Conservation (phyloP, 2,329 filamentous ascomycete species). For the Phaeomoniella chlamydospora region DNA sequence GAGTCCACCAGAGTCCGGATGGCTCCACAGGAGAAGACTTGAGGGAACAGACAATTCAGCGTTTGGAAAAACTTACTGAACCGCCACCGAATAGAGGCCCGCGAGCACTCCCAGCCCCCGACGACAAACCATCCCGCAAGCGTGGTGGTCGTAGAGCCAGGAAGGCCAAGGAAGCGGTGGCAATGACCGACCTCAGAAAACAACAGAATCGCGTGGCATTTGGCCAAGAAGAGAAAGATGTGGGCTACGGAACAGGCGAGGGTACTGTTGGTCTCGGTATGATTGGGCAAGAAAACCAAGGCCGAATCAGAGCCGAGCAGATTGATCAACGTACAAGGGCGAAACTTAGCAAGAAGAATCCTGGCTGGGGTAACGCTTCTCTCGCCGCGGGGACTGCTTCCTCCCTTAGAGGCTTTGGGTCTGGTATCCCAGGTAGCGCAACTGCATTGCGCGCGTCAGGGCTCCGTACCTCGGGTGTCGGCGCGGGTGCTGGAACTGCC, state of each 20-base stretch:
- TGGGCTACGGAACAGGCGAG: conserved; percentile 78
- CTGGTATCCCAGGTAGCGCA: conserved; percentile 37
- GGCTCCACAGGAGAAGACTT: conserved; percentile 73
- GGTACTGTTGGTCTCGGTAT: conserved; percentile 81
- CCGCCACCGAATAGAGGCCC: conserved; percentile 79
- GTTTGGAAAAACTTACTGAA: conserved; percentile 84
- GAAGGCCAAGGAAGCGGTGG: conserved; percentile 91
- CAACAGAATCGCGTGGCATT: conserved; percentile 94
- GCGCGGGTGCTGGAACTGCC: conserved; percentile 54
- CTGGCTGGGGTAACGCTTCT: conserved; percentile 70
- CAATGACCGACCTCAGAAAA: conserved; percentile 93
- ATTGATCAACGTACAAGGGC: conserved; percentile 88
- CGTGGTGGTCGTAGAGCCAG: conserved; percentile 78
- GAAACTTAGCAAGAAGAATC: conserved; percentile 87
- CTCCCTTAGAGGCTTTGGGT: conserved; percentile 63
- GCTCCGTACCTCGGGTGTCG: conserved; percentile 65
- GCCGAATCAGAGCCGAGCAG: conserved; percentile 75
- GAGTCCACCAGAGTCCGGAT: conserved; percentile 66
- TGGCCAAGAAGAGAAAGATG: conserved; percentile 86
- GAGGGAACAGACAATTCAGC: conserved; percentile 66
- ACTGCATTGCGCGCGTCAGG: conserved; percentile 64
- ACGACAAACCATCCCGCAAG: conserved; percentile 89
- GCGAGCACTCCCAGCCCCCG: conserved; percentile 76
- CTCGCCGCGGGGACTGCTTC: conserved; percentile 50
- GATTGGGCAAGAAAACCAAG: conserved; percentile 80